Evolutionary conservation across 2,329 filamentous ascomycete genomes (phyloP).

Genomic region (Xylaria sp.): DNA sequence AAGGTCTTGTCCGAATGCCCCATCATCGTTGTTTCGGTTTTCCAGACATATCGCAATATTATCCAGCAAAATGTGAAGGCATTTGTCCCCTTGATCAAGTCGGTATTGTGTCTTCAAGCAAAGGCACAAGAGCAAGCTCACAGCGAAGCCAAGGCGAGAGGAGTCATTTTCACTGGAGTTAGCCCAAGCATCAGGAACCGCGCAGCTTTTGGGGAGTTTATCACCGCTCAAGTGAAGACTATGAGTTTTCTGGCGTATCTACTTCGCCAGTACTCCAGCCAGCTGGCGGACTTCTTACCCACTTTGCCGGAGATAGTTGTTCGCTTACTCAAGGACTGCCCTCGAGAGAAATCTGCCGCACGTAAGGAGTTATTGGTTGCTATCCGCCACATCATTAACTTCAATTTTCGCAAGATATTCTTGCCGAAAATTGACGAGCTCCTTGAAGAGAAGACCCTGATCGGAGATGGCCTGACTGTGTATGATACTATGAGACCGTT

Average conservation of each 20-base stretch:
- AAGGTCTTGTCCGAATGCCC: constrained; percentile 98
- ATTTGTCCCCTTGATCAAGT: constrained; percentile 94
- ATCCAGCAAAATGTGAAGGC: constrained; percentile 87
- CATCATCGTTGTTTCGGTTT: constrained; percentile 98
- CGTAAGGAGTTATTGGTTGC: constrained; percentile 96
- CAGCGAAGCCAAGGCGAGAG: constrained; percentile 79
- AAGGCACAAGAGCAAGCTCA: constrained; percentile 94
- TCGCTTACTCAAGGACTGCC: constrained; percentile 90
- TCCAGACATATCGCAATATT: constrained; percentile 86
- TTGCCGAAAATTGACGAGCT: constrained; percentile 93
- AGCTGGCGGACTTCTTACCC: constrained; percentile 87
- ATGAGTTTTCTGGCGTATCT: constrained; percentile 99
- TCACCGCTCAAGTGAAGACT: constrained; percentile 97
- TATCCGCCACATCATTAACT: constrained; percentile 98
- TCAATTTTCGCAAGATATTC: constrained; percentile 97
- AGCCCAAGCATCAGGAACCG: constrained; percentile 94
- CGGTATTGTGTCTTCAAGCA: constrained; percentile 86
- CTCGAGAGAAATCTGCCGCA: constrained; percentile 90
- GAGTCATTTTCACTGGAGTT: constrained; percentile 89
- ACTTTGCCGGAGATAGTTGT: constrained; percentile 90
- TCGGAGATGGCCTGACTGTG: constrained; percentile 94
- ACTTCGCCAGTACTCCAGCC: constrained; percentile 84
- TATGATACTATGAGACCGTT: constrained; percentile 96
- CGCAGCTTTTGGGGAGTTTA: constrained; percentile 95
- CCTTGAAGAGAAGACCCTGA: constrained; percentile 90